Evolutionary conservation across 768 basidiomycete species (phyloP).

Genomic region (Paxillus involutus): DNA sequence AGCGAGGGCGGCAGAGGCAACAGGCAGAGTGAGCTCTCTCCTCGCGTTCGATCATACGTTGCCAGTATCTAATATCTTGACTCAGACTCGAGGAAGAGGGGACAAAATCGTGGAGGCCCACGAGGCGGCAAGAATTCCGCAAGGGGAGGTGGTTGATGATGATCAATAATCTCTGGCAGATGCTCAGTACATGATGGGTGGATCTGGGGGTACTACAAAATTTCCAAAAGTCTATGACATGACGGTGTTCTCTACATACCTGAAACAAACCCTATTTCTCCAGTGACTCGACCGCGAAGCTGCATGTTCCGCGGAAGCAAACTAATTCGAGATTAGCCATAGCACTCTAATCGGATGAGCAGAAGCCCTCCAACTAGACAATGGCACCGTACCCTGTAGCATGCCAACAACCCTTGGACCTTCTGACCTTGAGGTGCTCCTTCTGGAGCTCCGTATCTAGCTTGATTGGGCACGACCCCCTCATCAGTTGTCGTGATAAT

Average conservation of each 20-base stretch:
- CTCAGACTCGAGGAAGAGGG: background rate
- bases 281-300: too few species aligned
- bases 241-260: constrained; percentile 16
- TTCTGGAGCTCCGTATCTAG: background rate
- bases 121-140: background rate
- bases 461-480: constrained; percentile 9
- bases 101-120: background rate
- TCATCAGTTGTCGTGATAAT: constrained; percentile 11
- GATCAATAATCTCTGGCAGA: background rate
- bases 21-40: constrained; percentile 15
- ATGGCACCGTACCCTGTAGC: too few species aligned
- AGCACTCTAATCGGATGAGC: too few species aligned
- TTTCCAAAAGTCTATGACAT: constrained; percentile 5
- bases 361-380: too few species aligned
- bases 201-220: background rate
- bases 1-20: constrained; percentile 9
- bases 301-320: background rate
- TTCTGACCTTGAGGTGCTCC: background rate
- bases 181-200: background rate
- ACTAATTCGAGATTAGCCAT: too few species aligned
- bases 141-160: background rate
- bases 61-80: constrained; percentile 8
- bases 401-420: background rate
- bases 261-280: constrained; percentile 7
- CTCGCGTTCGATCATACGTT: background rate